Evolutionary conservation across 768 basidiomycete species (phyloP).

Genomic region (Pisolithus albus): DNA sequence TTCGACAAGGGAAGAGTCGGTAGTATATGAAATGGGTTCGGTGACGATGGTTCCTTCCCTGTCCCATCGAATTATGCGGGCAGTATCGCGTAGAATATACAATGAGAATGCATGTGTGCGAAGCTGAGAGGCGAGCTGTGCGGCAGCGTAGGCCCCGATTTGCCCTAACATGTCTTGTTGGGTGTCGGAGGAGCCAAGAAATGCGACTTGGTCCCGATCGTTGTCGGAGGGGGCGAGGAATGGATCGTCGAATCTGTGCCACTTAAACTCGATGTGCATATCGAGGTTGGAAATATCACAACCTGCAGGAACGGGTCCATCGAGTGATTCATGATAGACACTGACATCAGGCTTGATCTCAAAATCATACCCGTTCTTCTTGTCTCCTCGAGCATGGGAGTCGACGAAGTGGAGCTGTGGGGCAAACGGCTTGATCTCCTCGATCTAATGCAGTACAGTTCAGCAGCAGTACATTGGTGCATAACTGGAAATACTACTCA

Average conservation of each 20-base stretch:
- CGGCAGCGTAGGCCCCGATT: conserved; percentile 18
- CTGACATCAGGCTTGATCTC: conserved; percentile 2
- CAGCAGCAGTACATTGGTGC: background rate
- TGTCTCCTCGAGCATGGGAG: background rate
- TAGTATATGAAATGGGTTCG: conserved; percentile 16
- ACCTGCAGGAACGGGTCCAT: background rate
- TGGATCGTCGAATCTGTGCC: background rate
- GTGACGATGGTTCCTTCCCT: conserved; percentile 25
- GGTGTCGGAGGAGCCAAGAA: background rate
- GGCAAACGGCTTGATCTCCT: background rate
- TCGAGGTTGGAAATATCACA: background rate
- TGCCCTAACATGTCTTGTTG: conserved; percentile 15
- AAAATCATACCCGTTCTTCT: background rate
- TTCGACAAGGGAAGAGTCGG: background rate
- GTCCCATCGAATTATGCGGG: conserved; percentile 29
- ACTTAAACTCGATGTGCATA: conserved; percentile 8
- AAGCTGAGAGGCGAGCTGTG: conserved; percentile 18
- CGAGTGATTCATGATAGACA: background rate
- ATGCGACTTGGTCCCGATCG: background rate
- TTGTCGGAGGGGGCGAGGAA: background rate
- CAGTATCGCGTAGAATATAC: conserved; percentile 15
- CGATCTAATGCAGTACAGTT: background rate
- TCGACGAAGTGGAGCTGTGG: background rate
- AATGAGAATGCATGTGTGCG: conserved; percentile 25
- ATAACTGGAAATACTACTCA: background rate